Conservation (phyloP, 2,329 filamentous ascomycete species). For the Cercospora citrullina region DNA sequence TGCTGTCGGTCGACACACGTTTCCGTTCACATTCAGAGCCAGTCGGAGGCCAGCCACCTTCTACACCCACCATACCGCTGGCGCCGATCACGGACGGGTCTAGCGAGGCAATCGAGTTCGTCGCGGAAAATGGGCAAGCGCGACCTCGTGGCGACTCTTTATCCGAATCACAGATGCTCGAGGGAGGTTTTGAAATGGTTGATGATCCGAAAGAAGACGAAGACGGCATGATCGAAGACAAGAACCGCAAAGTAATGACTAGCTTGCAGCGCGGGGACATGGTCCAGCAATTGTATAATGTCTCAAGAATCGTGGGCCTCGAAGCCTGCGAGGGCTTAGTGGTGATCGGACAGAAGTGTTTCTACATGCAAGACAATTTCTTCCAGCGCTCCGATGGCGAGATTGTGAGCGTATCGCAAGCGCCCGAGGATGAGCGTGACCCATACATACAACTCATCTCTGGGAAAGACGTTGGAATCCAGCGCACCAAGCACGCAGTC, state of each 20-base stretch:
- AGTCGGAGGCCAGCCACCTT: constrained; percentile 24
- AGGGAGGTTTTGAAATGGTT: constrained; percentile 94
- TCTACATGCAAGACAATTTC: constrained; percentile 95
- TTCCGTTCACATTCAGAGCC: constrained; percentile 32
- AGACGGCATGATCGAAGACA: constrained; percentile 83
- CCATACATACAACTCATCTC: constrained; percentile 94
- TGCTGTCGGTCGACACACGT: constrained; percentile 35
- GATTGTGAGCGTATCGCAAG: constrained; percentile 95
- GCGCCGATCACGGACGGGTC: constrained; percentile 20
- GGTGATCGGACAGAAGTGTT: constrained; percentile 84
- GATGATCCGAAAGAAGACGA: constrained; percentile 86
- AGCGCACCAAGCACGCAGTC: constrained; percentile 48
- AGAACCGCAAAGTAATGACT: constrained; percentile 96
- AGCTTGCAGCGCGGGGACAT: constrained; percentile 86
- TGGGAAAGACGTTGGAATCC: constrained; percentile 65
- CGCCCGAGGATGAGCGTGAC: constrained; percentile 86
- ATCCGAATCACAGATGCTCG: constrained; percentile 51
- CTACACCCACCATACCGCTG: constrained; percentile 15
- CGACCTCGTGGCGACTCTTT: constrained; percentile 46
- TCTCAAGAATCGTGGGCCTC: constrained; percentile 88
- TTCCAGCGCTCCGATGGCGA: constrained; percentile 94
- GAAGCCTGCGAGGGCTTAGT: constrained; percentile 92
- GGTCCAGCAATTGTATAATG: constrained; percentile 91
- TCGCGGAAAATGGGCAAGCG: background rate
- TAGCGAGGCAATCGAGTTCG: constrained; percentile 31